Evolutionary conservation across 345 rosid species (phyloP).

Genomic region (Mercurialis annua): DNA sequence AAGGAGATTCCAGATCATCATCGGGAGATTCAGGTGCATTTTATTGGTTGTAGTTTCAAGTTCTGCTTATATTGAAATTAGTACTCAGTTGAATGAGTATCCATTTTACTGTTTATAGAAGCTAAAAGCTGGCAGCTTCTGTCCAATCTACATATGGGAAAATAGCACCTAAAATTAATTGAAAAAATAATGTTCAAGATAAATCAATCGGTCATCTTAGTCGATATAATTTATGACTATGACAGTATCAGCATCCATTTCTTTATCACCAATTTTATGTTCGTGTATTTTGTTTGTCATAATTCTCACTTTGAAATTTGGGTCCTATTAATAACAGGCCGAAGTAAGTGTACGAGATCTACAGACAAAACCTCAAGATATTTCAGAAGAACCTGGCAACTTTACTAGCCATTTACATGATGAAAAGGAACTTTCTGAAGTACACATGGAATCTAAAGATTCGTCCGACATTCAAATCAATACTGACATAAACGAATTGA

Average conservation of each 20-base stretch:
- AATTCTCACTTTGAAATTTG: neutral
- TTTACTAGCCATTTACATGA: slow-evolving; percentile 19
- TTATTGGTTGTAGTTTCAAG: neutral
- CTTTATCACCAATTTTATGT: neutral
- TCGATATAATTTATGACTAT: neutral
- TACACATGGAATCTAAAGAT: slow-evolving; percentile 23
- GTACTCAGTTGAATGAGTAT: neutral
- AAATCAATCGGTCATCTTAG: neutral
- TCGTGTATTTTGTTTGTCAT: slow-evolving; percentile 2
- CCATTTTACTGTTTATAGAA: neutral
- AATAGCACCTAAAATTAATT: neutral
- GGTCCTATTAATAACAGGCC: slow-evolving; percentile 40
- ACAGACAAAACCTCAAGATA: slow-evolving; percentile 34
- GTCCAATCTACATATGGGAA: neutral
- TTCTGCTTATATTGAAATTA: neutral
- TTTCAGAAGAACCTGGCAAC: slow-evolving; percentile 31
- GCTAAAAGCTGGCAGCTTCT: neutral
- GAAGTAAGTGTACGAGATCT: slow-evolving; percentile 40
- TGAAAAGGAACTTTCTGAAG: slow-evolving; percentile 35
- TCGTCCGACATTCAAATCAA: slow-evolving; percentile 23
- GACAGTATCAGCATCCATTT: too few relatives aligned
- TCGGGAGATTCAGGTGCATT: slow-evolving; percentile 57
- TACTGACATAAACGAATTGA: slow-evolving; percentile 40
- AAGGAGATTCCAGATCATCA: slow-evolving; percentile 86
- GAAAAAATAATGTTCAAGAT: neutral